Conservation (phyloP, 495 filamentous ascomycete species). For the Aspergillus sparsus region DNA sequence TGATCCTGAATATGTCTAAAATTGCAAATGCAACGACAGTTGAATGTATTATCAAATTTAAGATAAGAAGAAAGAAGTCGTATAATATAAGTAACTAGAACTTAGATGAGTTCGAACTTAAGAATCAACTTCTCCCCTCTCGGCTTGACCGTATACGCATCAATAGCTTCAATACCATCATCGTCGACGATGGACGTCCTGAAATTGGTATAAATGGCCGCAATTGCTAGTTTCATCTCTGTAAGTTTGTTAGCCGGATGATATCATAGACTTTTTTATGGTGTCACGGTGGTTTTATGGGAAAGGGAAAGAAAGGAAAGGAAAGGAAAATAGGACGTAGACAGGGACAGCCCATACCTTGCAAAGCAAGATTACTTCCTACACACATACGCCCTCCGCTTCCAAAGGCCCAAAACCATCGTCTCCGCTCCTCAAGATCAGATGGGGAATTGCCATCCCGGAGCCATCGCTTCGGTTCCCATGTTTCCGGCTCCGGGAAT, state of each 20-base stretch:
- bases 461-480: constrained; percentile 66
- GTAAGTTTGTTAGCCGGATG: constrained; percentile 10
- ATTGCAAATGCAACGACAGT: too few species aligned
- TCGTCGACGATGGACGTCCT: constrained; percentile 58
- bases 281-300: not conserved
- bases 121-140: constrained; percentile 47
- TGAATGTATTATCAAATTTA: not conserved
- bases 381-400: constrained; percentile 85
- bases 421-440: constrained; percentile 55
- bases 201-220: constrained; percentile 69
- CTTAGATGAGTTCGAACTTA: constrained; percentile 37
- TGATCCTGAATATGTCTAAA: too few species aligned
- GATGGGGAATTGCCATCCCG: constrained; percentile 34
- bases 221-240: constrained; percentile 52
- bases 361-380: constrained; percentile 77
- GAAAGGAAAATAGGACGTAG: not conserved
- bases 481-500: constrained; percentile 61
- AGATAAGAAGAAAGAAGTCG: too few species aligned
- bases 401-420: constrained; percentile 85
- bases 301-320: not conserved
- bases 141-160: constrained; percentile 67
- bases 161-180: constrained; percentile 60
- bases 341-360: constrained; percentile 50
- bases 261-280: too few species aligned
- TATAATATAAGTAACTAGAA: not conserved